Evolutionary conservation across 1,139 yeast genomes (phyloP), one percentile per base, ranked within the genome.

Genomic region (Kluyveromyces sp.): DNA sequence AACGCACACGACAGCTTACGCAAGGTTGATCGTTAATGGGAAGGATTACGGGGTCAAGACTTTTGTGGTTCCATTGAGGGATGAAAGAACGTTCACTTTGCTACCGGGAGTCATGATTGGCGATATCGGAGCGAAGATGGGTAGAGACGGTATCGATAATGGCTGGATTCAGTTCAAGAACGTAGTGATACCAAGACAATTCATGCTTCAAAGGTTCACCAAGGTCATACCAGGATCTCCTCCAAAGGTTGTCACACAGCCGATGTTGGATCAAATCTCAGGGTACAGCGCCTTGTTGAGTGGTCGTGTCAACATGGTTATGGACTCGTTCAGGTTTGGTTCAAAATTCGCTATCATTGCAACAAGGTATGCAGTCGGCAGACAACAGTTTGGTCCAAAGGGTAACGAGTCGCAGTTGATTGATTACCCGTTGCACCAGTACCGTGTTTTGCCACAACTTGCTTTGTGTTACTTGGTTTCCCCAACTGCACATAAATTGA

Each of bases 71-170:
- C 96, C 95, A 42, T 71, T 88, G 57, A 75, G 96, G 65, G 92
- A 86, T 62, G 64, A 76, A 3, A 68, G 75, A 49, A 65, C 66
- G 42, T 92, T 84, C 64, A 73, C 78, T 46, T 70, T 88, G 55
- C 66, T 73, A 56, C 87, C 94, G 15, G 96, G 96, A 56, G 71
- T 88, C 47, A 69, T 87, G 34, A 74, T 86, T 49, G 96, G 96
- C 53, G 96, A 88, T 64, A 85, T 88, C 62, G 96, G 96, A 50
- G 79, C 86, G 51, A 88, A 88, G 68, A 87, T 87, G 95, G 96
- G 96, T 45, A 77, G 73, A 49, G 69, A 68, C 46, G 89, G 88
- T 53, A 80, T 83, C 53, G 96, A 88, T 64, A 88, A 88, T 61
- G 96, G 96, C 49, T 87, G 95, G 95, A 85, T 88, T 59, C 95